A percentile compares a stretch with the other conserved stretches of the same genome.
These are phyloP conservation scores for Aspergillus quadricinctus DNA, from an alignment of 2,329 filamentous ascomycete genomes.

Conservation along the genomic window DNA sequence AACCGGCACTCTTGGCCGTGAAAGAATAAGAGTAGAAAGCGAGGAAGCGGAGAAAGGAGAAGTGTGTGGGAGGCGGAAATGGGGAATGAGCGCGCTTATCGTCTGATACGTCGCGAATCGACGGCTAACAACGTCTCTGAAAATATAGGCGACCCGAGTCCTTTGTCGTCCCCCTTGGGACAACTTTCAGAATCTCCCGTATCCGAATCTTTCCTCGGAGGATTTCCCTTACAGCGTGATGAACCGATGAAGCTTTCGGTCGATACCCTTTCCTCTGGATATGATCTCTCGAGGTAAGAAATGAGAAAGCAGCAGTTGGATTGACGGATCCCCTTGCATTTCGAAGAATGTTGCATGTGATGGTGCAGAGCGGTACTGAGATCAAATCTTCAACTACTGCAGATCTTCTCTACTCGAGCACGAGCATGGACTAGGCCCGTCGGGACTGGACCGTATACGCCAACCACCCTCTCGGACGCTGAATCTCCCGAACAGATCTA, in stretches of 20 bases:
- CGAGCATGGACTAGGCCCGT: slow-evolving; percentile 79
- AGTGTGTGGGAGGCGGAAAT: background rate
- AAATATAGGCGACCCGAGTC: slow-evolving; percentile 35
- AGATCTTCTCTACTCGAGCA: slow-evolving; percentile 85
- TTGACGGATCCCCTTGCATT: slow-evolving; percentile 16
- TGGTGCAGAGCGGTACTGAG: slow-evolving; percentile 10
- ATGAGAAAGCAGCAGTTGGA: slow-evolving; percentile 1
- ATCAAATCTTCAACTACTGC: slow-evolving; percentile 12
- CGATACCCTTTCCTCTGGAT: slow-evolving; percentile 64
- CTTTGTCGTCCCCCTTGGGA: slow-evolving; percentile 35
- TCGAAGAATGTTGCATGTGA: slow-evolving; percentile 2
- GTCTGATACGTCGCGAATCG: background rate
- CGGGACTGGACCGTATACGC: slow-evolving; percentile 87
- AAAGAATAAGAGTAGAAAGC: background rate
- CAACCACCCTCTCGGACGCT: slow-evolving; percentile 68
- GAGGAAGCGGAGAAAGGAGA: background rate
- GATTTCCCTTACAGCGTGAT: slow-evolving; percentile 48
- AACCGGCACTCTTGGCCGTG: background rate
- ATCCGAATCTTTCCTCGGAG: slow-evolving; percentile 40
- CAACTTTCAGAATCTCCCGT: slow-evolving; percentile 34
- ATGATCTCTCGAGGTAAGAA: slow-evolving; percentile 71
- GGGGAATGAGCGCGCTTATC: background rate
- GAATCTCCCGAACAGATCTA: slow-evolving; percentile 61
- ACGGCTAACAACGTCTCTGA: slow-evolving; percentile 10
- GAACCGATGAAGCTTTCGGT: slow-evolving; percentile 69